A percentile compares a stretch with the other conserved stretches of the same genome.
Conservation (phyloP, 2,329 filamentous ascomycete species). For the Verticillium albo-atrum region DNA sequence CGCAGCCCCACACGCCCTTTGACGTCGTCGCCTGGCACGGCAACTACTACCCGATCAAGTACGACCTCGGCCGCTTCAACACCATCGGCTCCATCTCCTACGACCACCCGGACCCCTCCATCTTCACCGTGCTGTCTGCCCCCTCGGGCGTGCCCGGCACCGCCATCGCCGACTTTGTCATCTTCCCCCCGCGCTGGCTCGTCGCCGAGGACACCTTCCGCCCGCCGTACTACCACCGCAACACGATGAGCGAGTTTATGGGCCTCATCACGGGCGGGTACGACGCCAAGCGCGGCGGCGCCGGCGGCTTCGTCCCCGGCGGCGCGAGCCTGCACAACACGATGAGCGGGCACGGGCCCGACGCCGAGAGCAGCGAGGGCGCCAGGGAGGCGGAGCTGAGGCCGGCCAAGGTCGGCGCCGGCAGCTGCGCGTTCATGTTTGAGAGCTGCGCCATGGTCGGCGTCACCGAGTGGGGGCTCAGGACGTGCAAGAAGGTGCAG, state of each 20-base stretch:
- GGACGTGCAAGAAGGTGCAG: slow-evolving; percentile 55
- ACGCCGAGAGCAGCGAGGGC: slow-evolving; percentile 51
- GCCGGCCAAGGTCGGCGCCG: slow-evolving; percentile 53
- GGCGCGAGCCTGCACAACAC: slow-evolving; percentile 64
- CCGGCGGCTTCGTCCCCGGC: slow-evolving; percentile 52
- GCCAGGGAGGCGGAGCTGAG: slow-evolving; percentile 50
- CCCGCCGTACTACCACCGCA: slow-evolving; percentile 68
- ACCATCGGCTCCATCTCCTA: slow-evolving; percentile 68
- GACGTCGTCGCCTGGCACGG: slow-evolving; percentile 80
- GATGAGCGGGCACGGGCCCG: slow-evolving; percentile 64
- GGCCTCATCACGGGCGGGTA: slow-evolving; percentile 55
- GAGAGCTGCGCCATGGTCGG: slow-evolving; percentile 67
- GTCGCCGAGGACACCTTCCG: slow-evolving; percentile 67
- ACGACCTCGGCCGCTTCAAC: slow-evolving; percentile 74
- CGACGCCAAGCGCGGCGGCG: slow-evolving; percentile 54
- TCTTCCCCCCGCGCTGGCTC: slow-evolving; percentile 69
- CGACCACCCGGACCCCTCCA: slow-evolving; percentile 74
- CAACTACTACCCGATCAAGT: slow-evolving; percentile 77
- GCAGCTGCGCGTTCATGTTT: slow-evolving; percentile 66
- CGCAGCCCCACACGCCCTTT: slow-evolving; percentile 68
- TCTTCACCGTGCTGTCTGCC: slow-evolving; percentile 68
- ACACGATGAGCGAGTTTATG: slow-evolving; percentile 65
- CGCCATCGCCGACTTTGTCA: slow-evolving; percentile 66
- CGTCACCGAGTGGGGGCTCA: slow-evolving; percentile 65
- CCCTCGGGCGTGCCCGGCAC: slow-evolving; percentile 57